These are phyloP conservation scores for Diaporthe sp. DNA, from an alignment of 2,329 filamentous ascomycete genomes.

Conservation along the genomic window DNA sequence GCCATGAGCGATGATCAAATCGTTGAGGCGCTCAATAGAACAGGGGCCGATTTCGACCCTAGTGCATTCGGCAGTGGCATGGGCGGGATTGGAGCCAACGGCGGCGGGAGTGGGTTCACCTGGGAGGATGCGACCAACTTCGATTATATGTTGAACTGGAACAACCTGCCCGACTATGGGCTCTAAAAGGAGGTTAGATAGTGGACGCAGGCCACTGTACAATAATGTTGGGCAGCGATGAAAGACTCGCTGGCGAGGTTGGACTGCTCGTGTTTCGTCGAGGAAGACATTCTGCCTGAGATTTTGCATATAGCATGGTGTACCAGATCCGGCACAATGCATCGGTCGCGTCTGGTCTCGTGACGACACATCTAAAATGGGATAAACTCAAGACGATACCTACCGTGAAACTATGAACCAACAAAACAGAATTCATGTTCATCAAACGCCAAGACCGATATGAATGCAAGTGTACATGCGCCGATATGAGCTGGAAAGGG, in stretches of 20 bases:
- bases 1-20: slow-evolving; percentile 79
- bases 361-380: not conserved
- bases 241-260: not conserved
- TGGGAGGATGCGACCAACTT: slow-evolving; percentile 71
- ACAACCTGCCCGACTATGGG: slow-evolving; percentile 56
- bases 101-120: slow-evolving; percentile 64
- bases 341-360: not conserved
- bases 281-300: not conserved
- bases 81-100: slow-evolving; percentile 67
- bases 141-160: slow-evolving; percentile 66
- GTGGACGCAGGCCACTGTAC: not conserved
- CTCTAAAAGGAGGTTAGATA: slow-evolving; percentile 40
- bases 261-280: not conserved
- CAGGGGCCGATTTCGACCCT: slow-evolving; percentile 68
- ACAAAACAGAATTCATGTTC: not conserved
- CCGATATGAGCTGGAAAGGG: not conserved
- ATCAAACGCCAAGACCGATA: not conserved
- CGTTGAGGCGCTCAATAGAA: slow-evolving; percentile 73
- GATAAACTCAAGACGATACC: not conserved
- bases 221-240: no score
- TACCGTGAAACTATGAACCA: no score
- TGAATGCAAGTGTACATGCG: not conserved
- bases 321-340: not conserved
- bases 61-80: slow-evolving; percentile 58
- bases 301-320: slow-evolving; percentile 8